Base-by-base conservation (phyloP, 176 grass and related monocot genomes). In the Phragmites australis region DNA sequence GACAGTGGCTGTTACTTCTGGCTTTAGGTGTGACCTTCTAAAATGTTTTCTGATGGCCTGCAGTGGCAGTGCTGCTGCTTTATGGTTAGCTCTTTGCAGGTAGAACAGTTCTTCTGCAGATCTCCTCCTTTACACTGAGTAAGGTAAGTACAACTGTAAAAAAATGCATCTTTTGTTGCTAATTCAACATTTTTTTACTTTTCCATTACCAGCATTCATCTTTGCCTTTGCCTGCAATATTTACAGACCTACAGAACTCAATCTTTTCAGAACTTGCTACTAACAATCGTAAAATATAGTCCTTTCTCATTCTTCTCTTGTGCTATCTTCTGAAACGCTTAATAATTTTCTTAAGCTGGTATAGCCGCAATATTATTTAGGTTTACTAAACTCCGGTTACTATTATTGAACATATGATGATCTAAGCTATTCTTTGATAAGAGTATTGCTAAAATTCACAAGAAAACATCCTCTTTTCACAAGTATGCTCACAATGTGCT, bases 1-100 rank as follows among this genome's bases (percentile, higher is more conserved):
- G 70, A 89, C 87, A 89, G 82, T 85, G 77, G 37, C 82, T 81
- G 71, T 81, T 65, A 48, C 70, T 58, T 17, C 66, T 41, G 84
- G 41, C 27, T 82, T 84, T 85, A 8, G 3, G 47, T 43, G 39
- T 50, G 80, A 85, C 64, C 77, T 85, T 85, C 87, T 32, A 85
- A 77, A 58, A 21, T 21, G 48, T 67, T 85, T 81, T 77, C 82
- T 55, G 54, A 69, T 46, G 27, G 62, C 19, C 19, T 70, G n/a
- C 49, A 41, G 26, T 55, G 48, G 14, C 57, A 77, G 34, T 29
- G 56, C n/a, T 65, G 56, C n/a, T 65, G 82, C 87, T 89, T 85
- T 85, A 69, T 72, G 65, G 65, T 67, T 32, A 37, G 45, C 47
- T 80, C 76, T 61, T 76, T 81, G 54, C 76, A 46, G 15, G 82